Base-by-base conservation (phyloP, 768 basidiomycete genomes). In the Calvatia gigantea region DNA sequence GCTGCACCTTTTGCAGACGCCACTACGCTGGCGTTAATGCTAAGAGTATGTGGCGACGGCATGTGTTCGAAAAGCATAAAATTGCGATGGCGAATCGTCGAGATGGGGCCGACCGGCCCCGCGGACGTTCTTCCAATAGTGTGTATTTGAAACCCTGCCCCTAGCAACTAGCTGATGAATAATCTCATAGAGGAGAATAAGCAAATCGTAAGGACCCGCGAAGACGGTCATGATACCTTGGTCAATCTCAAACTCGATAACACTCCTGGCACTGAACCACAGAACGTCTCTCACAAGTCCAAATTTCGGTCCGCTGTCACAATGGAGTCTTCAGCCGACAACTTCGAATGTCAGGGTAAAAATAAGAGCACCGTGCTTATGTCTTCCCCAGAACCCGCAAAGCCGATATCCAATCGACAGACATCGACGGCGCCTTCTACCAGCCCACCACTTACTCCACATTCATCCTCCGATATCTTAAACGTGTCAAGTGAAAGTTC, bases 41-140 rank as follows among this genome's bases (percentile, higher is more conserved):
- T 5, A 91, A 92, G 70, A 91, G 89, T 65, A 93, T 93, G 90
- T 93, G 90, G 90, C 74, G 90, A 57, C 78, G 90, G 44, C 90
- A 93, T 67, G 90, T 93, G 28, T 91, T 87, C 59, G 91, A 93
- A 70, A 91, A 92, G 65, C 90, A 93, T 68, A 91, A 90, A 70
- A 89, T 93, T 64, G 88, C 90, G 35, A 92, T 93, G 91, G 79
- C 89, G 33, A 93, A 93, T 63, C 79, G 91, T 29, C 83, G 91
- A 51, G 91, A 90, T 60, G 83, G 77, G 47, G 74, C 74, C 46
- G 86, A 89, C 46, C 78, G 82, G 45, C 79, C 78, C 57, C 80
- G 88, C 31, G 82, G 84, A 29, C 81, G 88, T 38, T 76, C 78
- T 15, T 77, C 84, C 44, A 84, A 80, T 59, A 87, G 88, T 89